Conservation (phyloP, 441 rosid species). For the Francoa sonchifolia region DNA sequence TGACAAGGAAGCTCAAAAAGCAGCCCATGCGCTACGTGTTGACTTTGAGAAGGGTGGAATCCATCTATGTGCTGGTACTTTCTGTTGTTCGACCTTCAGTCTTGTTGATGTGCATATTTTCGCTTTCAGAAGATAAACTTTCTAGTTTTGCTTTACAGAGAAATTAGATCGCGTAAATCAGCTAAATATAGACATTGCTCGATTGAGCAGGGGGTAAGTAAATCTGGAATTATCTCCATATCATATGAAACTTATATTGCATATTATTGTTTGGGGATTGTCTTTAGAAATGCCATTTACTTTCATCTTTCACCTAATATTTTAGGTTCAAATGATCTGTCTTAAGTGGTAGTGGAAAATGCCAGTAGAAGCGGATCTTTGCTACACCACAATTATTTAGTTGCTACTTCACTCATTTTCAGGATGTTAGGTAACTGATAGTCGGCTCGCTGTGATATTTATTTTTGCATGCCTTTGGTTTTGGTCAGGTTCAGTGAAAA, state of each 20-base stretch:
- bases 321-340: too few species aligned
- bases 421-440: too few species aligned
- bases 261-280: too few species aligned
- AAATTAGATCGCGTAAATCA: conserved; percentile 69
- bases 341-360: too few species aligned
- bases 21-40: conserved; percentile 53
- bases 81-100: conserved; percentile 7
- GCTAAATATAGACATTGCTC: conserved; percentile 49
- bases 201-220: conserved; percentile 64
- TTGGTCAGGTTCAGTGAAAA: conserved; percentile 68
- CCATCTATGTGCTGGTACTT: conserved; percentile 61
- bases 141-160: conserved; percentile 34
- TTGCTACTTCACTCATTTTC: too few species aligned
- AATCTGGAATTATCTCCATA: not conserved
- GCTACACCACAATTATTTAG: too few species aligned
- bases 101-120: conserved; percentile 11
- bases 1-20: conserved; percentile 68
- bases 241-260: not conserved
- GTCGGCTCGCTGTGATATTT: conserved; percentile 13
- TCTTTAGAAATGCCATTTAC: too few species aligned
- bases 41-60: conserved; percentile 97
- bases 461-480: conserved; percentile 6
- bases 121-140: conserved; percentile 10
- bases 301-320: too few species aligned
- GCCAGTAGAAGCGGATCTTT: too few species aligned